Percentiles rank a stretch among this genome's conserved stretches.
Conservation (phyloP, 2,329 filamentous ascomycete species). For the Fusarium beomiforme region DNA sequence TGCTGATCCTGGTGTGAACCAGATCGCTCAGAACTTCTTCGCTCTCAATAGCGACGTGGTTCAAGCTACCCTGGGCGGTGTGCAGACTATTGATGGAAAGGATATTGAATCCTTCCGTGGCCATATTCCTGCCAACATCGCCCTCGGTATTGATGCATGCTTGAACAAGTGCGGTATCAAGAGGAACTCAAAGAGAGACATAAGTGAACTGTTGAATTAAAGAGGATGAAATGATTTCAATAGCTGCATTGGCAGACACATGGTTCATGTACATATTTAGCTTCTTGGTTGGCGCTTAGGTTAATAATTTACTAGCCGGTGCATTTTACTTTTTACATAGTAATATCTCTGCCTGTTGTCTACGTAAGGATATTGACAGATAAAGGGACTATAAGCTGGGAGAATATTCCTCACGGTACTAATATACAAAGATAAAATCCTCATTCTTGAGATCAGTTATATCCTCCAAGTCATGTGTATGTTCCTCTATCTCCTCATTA, state of each 20-base stretch:
- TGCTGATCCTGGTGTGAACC: conserved; percentile 57
- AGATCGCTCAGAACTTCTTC: conserved; percentile 52
- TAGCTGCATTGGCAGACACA: neutral
- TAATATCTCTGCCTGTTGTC: too few species aligned
- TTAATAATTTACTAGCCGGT: too few species aligned
- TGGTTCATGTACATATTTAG: neutral
- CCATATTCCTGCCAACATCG: conserved; percentile 5
- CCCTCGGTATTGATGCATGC: conserved; percentile 20
- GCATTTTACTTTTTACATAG: too few species aligned
- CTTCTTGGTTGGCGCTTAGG: neutral
- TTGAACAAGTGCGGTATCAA: conserved; percentile 18
- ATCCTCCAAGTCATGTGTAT: too few species aligned
- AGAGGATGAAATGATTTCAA: rapidly evolving
- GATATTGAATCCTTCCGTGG: conserved; percentile 12
- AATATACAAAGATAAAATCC: too few species aligned
- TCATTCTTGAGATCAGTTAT: too few species aligned
- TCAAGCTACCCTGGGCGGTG: neutral
- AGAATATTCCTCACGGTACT: too few species aligned
- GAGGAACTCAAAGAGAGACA: conserved; percentile 5
- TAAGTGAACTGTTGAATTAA: neutral
- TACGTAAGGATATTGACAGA: too few species aligned
- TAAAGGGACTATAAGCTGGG: too few species aligned
- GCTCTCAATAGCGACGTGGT: neutral
- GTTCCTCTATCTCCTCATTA: too few species aligned
- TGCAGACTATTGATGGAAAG: conserved; percentile 10